Evolutionary conservation across 2,329 filamentous ascomycete genomes (phyloP), one percentile per base, ranked within the genome.

Genomic region (Ceratocystiopsis minuta): DNA sequence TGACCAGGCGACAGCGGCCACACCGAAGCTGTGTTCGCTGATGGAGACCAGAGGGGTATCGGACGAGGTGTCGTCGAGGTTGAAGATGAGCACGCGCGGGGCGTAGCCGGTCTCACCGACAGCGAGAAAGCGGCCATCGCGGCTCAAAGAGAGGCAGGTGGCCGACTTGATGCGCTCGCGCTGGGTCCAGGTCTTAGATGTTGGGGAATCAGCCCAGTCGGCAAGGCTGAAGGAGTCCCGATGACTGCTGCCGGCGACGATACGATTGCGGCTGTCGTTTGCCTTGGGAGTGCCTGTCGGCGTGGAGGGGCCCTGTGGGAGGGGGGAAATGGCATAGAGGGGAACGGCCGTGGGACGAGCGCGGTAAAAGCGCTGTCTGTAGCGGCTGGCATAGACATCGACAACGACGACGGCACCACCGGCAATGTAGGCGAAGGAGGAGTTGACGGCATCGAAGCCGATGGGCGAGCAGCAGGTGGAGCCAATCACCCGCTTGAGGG

Each of bases 91-190:
- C 17, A 98, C 85, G 41, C 90, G 73, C 6, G 90, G 90, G 41
- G 80, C 82, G 59, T 96, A 95, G 17, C 90, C 90, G 4, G 87
- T 93, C 70, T 98, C 90, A 52, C 90, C 90, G 3, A 96, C 81
- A 10, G 88, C 90, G 41, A 98, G 66, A 55, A 81, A 92, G 51
- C 75, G 80, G 31, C 83, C 87, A 60, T 95, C 86, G 1, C 78
- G 75, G 55, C 86, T 95, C 49, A 98, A 70, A 17, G 85, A 80
- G 20, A 98, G 72, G 54, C 87, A 93, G 6, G 87, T 94, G 2
- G 87, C 85, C 16, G 90, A 83, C 62, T 96, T 96, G 56, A 96
- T 87, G 50, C 86, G 76, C 58, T 96, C 90, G 49, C 84, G 76
- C 43, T 84, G 90, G 2, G 83, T 86, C 79, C 84, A 88, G 13